phyloP scores from a whole-genome alignment of 768 basidiomycete genomes.

The Pholiota conissans region DNA sequence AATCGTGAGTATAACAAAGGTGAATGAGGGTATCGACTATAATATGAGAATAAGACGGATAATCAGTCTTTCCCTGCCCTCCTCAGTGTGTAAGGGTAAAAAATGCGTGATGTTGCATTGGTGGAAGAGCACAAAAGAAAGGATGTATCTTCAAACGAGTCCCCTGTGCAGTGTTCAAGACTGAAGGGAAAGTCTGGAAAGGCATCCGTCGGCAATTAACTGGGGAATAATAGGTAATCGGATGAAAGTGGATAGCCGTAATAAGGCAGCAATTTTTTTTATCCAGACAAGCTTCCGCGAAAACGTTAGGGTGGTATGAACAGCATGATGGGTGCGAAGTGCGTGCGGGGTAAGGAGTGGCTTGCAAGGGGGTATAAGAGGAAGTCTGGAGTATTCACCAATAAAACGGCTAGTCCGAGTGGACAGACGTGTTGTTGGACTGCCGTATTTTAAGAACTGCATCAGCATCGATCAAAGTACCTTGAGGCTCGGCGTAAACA shows the following conservation, averaged over 20 bases:
- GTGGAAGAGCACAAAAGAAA: background rate
- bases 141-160: background rate
- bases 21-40: conserved; percentile 18
- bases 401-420: conserved; percentile 5
- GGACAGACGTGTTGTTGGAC: background rate
- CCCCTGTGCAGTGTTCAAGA: background rate
- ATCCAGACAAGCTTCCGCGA: conserved; percentile 9
- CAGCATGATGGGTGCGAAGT: conserved; percentile 6
- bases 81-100: conserved; percentile 10
- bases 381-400: conserved; percentile 15
- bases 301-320: background rate
- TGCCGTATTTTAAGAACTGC: background rate
- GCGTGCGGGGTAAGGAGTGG: conserved; percentile 5
- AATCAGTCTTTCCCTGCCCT: conserved; percentile 10
- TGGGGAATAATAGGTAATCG: conserved; percentile 14
- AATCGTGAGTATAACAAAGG: conserved; percentile 22
- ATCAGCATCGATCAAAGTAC: background rate
- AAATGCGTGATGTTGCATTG: background rate
- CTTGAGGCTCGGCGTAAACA: background rate
- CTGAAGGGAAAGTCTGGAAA: background rate
- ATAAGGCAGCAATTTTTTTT: conserved; percentile 1
- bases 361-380: conserved; percentile 17
- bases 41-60: conserved; percentile 17
- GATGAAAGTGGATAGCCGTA: conserved; percentile 2
- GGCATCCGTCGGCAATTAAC: conserved; percentile 17